Evolutionary conservation across 2,329 filamentous ascomycete genomes (phyloP).

Genomic region (Stemphylium beticola): DNA sequence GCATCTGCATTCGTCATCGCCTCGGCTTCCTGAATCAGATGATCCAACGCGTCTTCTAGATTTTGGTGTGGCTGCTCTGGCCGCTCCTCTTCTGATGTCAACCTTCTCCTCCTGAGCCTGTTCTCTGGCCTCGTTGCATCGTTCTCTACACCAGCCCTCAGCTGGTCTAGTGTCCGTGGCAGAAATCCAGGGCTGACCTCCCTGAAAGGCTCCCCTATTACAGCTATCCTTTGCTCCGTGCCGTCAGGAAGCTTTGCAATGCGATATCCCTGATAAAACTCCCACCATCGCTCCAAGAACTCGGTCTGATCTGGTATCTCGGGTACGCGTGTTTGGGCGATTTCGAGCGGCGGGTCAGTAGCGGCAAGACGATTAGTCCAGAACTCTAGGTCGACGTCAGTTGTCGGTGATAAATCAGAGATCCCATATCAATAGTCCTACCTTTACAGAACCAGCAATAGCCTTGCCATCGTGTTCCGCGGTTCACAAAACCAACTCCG

Average conservation of each 20-base stretch:
- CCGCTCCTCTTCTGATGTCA: constrained; percentile 33
- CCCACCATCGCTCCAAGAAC: constrained; percentile 57
- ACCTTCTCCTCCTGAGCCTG: constrained; percentile 28
- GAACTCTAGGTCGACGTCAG: constrained; percentile 47
- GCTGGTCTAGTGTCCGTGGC: constrained; percentile 55
- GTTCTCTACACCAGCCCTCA: constrained; percentile 43
- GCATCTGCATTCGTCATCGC: constrained; percentile 26
- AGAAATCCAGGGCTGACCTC: constrained; percentile 56
- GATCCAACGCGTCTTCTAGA: constrained; percentile 45
- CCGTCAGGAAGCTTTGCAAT: constrained; percentile 51
- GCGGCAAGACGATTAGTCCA: constrained; percentile 55
- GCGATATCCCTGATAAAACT: constrained; percentile 57
- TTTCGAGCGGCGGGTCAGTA: constrained; percentile 50
- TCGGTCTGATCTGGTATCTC: constrained; percentile 54
- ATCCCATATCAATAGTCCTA: not conserved
- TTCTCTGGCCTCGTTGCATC: constrained; percentile 40
- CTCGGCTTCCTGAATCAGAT: constrained; percentile 34
- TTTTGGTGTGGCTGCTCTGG: constrained; percentile 34
- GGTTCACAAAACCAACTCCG: constrained; percentile 57
- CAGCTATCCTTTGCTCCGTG: constrained; percentile 52
- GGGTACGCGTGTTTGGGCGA: constrained; percentile 55
- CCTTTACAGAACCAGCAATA: constrained; percentile 61
- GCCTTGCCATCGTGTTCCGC: constrained; percentile 57
- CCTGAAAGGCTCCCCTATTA: constrained; percentile 55
- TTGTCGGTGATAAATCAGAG: not conserved